Percentiles rank a stretch among this genome's conserved stretches.
phyloP scores from a whole-genome alignment of 2,329 filamentous ascomycete species.

The Fusarium floridanum region DNA sequence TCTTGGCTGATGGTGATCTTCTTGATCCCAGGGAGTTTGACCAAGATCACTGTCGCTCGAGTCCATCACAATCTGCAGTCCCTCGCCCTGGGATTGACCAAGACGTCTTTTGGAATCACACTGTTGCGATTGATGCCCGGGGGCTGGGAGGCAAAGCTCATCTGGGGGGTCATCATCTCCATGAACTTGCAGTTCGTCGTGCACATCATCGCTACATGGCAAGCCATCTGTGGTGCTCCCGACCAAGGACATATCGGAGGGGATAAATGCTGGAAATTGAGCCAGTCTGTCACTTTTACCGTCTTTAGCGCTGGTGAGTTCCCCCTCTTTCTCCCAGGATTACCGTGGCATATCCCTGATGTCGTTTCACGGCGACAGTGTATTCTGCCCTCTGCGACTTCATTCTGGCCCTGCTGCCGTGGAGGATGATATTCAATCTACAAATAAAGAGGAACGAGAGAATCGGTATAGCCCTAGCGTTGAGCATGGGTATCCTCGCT shows the following conservation, averaged over 20 bases:
- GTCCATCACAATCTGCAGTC: not conserved
- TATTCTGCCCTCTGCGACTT: not conserved
- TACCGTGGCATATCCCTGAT: not conserved
- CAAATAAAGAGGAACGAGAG: not conserved
- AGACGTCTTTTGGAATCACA: not conserved
- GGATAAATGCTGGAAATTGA: not conserved
- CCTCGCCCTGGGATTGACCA: not conserved
- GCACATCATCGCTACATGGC: not conserved
- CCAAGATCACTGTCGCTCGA: not conserved
- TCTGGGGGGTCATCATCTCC: not conserved
- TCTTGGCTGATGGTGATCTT: not conserved
- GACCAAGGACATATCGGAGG: not conserved
- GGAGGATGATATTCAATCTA: not conserved
- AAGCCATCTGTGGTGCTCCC: not conserved
- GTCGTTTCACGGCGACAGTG: not conserved
- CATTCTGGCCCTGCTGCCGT: not conserved
- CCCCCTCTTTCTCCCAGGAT: not conserved
- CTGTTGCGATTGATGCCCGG: not conserved
- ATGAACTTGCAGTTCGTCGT: not conserved
- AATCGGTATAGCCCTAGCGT: not conserved
- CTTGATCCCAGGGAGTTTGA: not conserved
- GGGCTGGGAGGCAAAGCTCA: not conserved
- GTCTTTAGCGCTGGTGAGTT: not conserved
- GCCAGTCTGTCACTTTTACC: not conserved
- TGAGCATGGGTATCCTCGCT: not conserved